These are phyloP conservation scores for Hypericum perforatum DNA, from an alignment of 345 rosid species.

Conservation along the genomic window DNA sequence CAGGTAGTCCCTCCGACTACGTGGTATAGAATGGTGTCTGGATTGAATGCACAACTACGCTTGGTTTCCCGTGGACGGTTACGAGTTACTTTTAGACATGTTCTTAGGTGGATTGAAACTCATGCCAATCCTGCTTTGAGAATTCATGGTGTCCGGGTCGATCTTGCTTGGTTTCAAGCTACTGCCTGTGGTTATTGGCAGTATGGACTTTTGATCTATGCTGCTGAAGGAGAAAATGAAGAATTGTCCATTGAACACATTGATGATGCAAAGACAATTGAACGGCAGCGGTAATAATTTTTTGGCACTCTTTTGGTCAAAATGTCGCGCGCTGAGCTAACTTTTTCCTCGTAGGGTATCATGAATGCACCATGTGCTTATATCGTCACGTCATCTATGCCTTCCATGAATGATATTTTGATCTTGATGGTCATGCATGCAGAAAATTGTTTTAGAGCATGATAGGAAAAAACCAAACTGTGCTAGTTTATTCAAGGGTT, in stretches of 20 bases:
- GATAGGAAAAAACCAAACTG: no score
- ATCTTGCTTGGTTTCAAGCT: slow-evolving; percentile 94
- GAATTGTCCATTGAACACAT: slow-evolving; percentile 25
- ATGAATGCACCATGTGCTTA: no score
- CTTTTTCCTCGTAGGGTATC: no score
- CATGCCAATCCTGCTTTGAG: slow-evolving; percentile 84
- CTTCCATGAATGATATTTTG: no score
- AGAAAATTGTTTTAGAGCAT: no score
- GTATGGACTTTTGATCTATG: slow-evolving; percentile 70
- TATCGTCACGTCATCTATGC: no score
- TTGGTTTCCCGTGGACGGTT: slow-evolving; percentile 79
- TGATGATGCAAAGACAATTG: slow-evolving; percentile 30
- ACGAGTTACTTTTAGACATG: slow-evolving; percentile 52
- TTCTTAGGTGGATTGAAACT: slow-evolving; percentile 80
- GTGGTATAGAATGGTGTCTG: slow-evolving; percentile 93
- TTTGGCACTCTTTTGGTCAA: not conserved
- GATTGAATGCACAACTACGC: slow-evolving; percentile 93
- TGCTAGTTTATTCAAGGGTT: no score
- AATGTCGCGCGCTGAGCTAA: not conserved
- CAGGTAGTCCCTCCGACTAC: slow-evolving; percentile 81
- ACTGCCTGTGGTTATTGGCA: slow-evolving; percentile 75
- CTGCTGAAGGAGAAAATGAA: slow-evolving; percentile 41
- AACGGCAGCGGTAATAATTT: slow-evolving; percentile 40
- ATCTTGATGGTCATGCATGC: no score
- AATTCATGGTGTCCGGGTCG: slow-evolving; percentile 48